These are phyloP conservation scores for Mortierella sp. DNA, from an alignment of 371 early-diverging fungal genomes.

Conservation along the genomic window DNA sequence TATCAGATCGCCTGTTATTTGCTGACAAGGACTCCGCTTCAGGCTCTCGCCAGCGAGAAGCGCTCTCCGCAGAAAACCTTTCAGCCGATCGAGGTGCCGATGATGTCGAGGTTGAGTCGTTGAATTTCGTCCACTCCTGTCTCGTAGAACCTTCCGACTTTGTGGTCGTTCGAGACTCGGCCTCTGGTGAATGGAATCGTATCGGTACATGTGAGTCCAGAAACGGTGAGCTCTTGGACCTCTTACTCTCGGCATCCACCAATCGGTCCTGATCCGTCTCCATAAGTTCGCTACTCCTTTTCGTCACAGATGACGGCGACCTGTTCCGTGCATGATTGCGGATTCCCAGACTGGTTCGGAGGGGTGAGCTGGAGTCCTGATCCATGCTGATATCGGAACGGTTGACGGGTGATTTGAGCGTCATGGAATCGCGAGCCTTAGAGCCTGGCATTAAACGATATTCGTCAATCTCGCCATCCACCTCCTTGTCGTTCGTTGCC, in stretches of 20 bases:
- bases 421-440: slow-evolving; percentile 44
- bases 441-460: slow-evolving; percentile 23
- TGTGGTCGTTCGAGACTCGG: background rate
- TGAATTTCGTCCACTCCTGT: background rate
- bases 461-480: background rate
- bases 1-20: background rate
- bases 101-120: background rate
- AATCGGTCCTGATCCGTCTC: slow-evolving; percentile 14
- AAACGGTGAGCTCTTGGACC: slow-evolving; percentile 31
- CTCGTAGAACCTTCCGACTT: background rate
- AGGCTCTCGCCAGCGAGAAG: slow-evolving; percentile 2
- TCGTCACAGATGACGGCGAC: background rate
- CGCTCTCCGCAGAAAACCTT: background rate
- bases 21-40: background rate
- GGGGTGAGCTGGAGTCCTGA: background rate
- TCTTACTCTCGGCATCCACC: slow-evolving; percentile 19
- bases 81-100: background rate
- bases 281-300: slow-evolving; percentile 13
- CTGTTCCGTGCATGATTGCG: background rate
- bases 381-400: slow-evolving; percentile 8
- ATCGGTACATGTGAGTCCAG: slow-evolving; percentile 33
- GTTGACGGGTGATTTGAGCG: slow-evolving; percentile 23
- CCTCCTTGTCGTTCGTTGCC: background rate
- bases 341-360: background rate
- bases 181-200: slow-evolving; percentile 34